Evolutionary conservation across 495 filamentous ascomycete genomes (phyloP).

Genomic region (Extremus antarcticus): DNA sequence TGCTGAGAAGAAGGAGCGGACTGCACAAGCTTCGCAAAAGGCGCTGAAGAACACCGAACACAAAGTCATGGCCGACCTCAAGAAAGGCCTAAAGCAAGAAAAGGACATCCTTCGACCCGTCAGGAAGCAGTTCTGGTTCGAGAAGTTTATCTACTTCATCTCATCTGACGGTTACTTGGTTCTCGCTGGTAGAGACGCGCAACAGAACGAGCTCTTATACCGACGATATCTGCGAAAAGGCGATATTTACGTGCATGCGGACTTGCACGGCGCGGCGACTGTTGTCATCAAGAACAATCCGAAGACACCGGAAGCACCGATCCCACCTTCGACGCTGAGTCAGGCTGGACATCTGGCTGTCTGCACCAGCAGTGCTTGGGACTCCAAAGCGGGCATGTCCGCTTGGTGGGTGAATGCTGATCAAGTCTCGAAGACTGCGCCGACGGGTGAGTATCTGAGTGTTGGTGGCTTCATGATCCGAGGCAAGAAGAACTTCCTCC

Average conservation of each 20-base stretch:
- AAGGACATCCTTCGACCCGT: slow-evolving; percentile 79
- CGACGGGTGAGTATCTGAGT: slow-evolving; percentile 66
- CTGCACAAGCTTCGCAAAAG: slow-evolving; percentile 65
- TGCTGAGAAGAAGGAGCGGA: slow-evolving; percentile 77
- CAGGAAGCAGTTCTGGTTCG: slow-evolving; percentile 80
- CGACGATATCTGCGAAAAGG: slow-evolving; percentile 73
- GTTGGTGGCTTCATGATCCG: slow-evolving; percentile 66
- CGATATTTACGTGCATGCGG: slow-evolving; percentile 85
- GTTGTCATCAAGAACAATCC: slow-evolving; percentile 80
- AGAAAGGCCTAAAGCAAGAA: slow-evolving; percentile 79
- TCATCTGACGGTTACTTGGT: slow-evolving; percentile 94
- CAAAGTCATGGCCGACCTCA: slow-evolving; percentile 77
- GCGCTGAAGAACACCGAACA: slow-evolving; percentile 81
- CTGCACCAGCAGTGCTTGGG: slow-evolving; percentile 80
- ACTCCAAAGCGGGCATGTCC: slow-evolving; percentile 87
- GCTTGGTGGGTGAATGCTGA: slow-evolving; percentile 87
- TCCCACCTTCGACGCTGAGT: slow-evolving; percentile 79
- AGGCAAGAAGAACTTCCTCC: slow-evolving; percentile 82
- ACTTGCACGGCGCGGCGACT: slow-evolving; percentile 70
- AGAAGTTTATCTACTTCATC: slow-evolving; percentile 91
- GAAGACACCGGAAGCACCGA: slow-evolving; percentile 63
- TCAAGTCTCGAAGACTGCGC: slow-evolving; percentile 75
- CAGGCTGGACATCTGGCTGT: slow-evolving; percentile 82
- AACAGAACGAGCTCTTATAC: slow-evolving; percentile 88
- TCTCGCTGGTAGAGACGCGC: slow-evolving; percentile 70